phyloP scores from a whole-genome alignment of 208 protist species.

The Angomonas deanei region DNA sequence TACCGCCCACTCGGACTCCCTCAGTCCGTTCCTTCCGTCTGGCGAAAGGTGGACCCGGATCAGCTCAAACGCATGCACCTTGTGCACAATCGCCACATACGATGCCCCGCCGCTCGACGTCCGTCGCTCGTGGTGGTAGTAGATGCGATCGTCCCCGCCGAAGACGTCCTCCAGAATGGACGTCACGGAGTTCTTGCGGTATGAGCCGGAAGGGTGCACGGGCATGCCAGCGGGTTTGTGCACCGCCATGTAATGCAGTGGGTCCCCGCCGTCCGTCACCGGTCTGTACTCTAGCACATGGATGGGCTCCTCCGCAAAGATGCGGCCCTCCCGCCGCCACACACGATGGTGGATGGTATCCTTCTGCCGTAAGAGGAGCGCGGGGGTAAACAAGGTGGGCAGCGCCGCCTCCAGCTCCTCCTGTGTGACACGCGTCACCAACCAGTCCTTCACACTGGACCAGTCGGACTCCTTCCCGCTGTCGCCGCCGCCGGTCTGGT shows the following conservation, averaged over 20 bases:
- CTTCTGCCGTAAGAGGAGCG: constrained; percentile 56
- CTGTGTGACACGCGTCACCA: neutral
- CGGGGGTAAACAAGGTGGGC: constrained; percentile 6
- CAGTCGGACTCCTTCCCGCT: neutral
- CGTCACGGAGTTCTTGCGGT: constrained; percentile 89
- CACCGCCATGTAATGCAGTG: constrained; percentile 43
- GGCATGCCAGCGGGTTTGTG: constrained; percentile 70
- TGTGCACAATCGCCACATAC: constrained; percentile 13
- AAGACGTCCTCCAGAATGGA: constrained; percentile 86
- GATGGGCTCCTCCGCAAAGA: constrained; percentile 57
- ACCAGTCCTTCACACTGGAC: neutral
- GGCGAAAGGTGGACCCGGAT: constrained; percentile 33
- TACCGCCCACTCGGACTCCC: constrained; percentile 26
- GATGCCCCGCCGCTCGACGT: neutral
- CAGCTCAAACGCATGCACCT: constrained; percentile 46
- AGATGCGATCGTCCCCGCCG: constrained; percentile 41
- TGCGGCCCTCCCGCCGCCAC: constrained; percentile 91
- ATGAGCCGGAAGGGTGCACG: constrained; percentile 89
- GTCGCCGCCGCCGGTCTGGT: neutral
- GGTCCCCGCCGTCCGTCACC: constrained; percentile 12
- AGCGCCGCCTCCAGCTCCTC: constrained; percentile 2
- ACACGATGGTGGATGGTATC: constrained; percentile 85
- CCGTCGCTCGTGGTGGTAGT: neutral
- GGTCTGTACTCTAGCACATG: constrained; percentile 35
- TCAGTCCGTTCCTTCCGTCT: constrained; percentile 17